Evolutionary conservation across 768 basidiomycete species (phyloP), one percentile per base, ranked within the genome.

Genomic region (Kwoniella pini): DNA sequence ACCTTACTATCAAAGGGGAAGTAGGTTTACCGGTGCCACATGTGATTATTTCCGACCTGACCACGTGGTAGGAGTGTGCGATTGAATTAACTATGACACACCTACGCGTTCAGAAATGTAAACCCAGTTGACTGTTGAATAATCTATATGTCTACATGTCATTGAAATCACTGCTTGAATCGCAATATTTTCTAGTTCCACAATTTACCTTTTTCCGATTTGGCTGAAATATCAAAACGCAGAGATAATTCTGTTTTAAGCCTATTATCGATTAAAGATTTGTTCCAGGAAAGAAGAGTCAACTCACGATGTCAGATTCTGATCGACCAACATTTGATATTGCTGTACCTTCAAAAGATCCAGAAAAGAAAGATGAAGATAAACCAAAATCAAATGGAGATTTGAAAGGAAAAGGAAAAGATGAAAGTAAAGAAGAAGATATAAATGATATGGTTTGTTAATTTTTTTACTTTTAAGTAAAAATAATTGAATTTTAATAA

Each of bases 351-450:
- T 74, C 78, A 5, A 69, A 65, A 46, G 79, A 85, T 45, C 85
- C 87, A 19, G 87, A 85, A 72, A 71, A 80, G 31, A 80, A 82
- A 69, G 83, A 84, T 65, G 80, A 79, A 55, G 82, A 83, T 82
- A 28, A 54, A 33, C 42, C 54, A 12, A 43, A 55, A 6, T 40
- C 27, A 10, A 55, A 55, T 45, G 54, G 40, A 15, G 55, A 57
- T 48, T n/a, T 57, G n/a, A 57, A 81, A 57, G 80, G 78, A 5
- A 81, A 82, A 59, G 71, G 70, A 24, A 71, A 76, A 48, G 69
- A 65, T 11, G 77, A 76, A 27, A 64, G 55, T 21, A 61, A 63
- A 31, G 70, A 63, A 21, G 70, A 75, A 26, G 63, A 67, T 21
- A 27, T 61, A 4, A 27, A 42, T 19, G 59, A 61, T 45, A 61